Evolutionary conservation across 768 basidiomycete species (phyloP), one percentile per base, ranked within the genome.

Genomic region (Cubamyces sp.): DNA sequence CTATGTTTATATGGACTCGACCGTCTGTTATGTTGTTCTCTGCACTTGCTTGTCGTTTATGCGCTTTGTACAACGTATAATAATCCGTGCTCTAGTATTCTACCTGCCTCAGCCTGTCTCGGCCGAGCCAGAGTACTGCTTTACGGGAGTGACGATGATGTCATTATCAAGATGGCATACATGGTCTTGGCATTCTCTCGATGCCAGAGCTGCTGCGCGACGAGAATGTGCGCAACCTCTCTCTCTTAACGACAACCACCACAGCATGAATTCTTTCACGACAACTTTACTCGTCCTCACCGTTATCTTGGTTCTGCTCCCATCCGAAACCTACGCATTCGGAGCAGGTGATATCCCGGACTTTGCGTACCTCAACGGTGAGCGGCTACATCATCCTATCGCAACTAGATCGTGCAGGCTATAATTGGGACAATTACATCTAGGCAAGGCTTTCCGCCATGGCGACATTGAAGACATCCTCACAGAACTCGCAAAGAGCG

Each of bases 391-490:
- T 51, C 48, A 43, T 14, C 14, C 52, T 23, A 55, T 41, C 60
- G 23, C 45, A 11, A 11, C 23, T 47, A 47, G 45, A 49, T 53
- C 56, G 42, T 23, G 30, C 39, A 42, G 39, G 37, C 57, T 47
- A 62, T 52, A 37, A 57, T 41, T 59, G 47, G 37, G 14, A 21
- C 51, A 26, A 28, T 40, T 42, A 28, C 43, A 25, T 52, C 25
- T 66, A 84, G 84, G 85, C 72, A 90, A 87, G 72, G 88, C 89
- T 0, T 91, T 87, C 74, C 78, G 88, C 53, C 88, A 90, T 77
- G 87, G 88, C 15, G 90, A 91, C 69, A 90, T 90, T 51, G 88
- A 90, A 75, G 83, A 84, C 68, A 80, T 87, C 64, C 80, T 90
- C 26, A 80, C 81, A 39, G 79, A 78, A n/a, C 74, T 88, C 6